These are phyloP conservation scores for Aspergillus thermomutatus DNA, from an alignment of 2,329 filamentous ascomycete species.

Conservation along the genomic window DNA sequence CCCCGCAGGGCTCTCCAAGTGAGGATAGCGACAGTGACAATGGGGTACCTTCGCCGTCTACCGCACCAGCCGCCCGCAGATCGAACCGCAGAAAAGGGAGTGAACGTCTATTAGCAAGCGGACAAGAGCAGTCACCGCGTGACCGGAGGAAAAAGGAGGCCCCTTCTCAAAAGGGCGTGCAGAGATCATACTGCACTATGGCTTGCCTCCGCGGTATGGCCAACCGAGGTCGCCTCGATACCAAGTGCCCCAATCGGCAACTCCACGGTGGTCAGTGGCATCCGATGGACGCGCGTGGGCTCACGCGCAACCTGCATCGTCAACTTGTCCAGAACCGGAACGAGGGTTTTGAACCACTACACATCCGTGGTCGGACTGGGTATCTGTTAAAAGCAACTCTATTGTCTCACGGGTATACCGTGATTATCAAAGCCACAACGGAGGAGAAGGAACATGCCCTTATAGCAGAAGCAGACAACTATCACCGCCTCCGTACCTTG, in stretches of 20 bases:
- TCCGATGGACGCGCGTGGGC: slow-evolving; percentile 16
- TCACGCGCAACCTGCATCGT: slow-evolving; percentile 15
- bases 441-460: slow-evolving; percentile 16
- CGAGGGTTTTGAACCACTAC: slow-evolving; percentile 21
- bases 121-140: slow-evolving; percentile 10
- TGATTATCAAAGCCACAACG: slow-evolving; percentile 26
- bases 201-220: slow-evolving; percentile 19
- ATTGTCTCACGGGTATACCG: slow-evolving; percentile 24
- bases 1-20: slow-evolving; percentile 10
- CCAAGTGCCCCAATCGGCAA: slow-evolving; percentile 34
- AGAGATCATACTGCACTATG: slow-evolving; percentile 20
- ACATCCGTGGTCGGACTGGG: slow-evolving; percentile 23
- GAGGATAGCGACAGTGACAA: slow-evolving; percentile 19
- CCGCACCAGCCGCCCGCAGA: slow-evolving; percentile 13
- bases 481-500: slow-evolving; percentile 16
- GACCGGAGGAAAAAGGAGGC: slow-evolving; percentile 8
- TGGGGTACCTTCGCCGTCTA: slow-evolving; percentile 13
- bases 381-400: slow-evolving; percentile 28
- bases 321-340: slow-evolving; percentile 17
- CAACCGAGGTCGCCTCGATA: slow-evolving; percentile 16
- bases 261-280: slow-evolving; percentile 30
- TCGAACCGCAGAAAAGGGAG: too few species aligned
- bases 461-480: slow-evolving; percentile 22
- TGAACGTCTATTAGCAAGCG: too few species aligned
- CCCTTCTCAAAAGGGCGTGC: slow-evolving; percentile 9